A percentile compares a stretch with the other conserved stretches of the same genome.
phyloP scores from a whole-genome alignment of 345 rosid species.

The Heritiera littoralis region DNA sequence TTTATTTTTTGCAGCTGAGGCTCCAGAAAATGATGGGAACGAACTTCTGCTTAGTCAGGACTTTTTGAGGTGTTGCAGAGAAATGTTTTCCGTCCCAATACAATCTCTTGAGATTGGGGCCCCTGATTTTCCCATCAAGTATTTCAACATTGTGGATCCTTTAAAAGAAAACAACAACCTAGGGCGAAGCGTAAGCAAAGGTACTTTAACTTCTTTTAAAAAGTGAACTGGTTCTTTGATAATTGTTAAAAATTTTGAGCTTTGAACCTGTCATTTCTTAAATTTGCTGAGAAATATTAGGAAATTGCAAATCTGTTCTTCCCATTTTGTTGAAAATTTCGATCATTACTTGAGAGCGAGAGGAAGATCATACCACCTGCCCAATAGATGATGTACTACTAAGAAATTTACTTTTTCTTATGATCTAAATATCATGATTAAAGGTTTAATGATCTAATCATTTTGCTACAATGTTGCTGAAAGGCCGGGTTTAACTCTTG shows the following conservation, averaged over 20 bases:
- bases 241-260: background rate
- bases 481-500: background rate
- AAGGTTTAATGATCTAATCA: background rate
- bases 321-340: background rate
- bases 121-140: conserved; percentile 52
- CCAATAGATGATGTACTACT: background rate
- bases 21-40: conserved; percentile 38
- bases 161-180: conserved; percentile 78
- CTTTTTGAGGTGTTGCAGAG: conserved; percentile 51
- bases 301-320: background rate
- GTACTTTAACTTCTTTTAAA: conserved; percentile 36
- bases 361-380: background rate
- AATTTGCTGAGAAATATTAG: background rate
- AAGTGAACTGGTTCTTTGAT: conserved; percentile 10
- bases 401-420: background rate
- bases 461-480: conserved; percentile 8
- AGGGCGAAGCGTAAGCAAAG: conserved; percentile 86
- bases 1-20: conserved; percentile 35
- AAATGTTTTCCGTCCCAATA: conserved; percentile 46
- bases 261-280: background rate
- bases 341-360: background rate
- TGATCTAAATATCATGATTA: background rate
- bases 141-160: conserved; percentile 86
- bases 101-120: conserved; percentile 40
- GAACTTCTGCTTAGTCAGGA: conserved; percentile 58